Evolutionary conservation across 2,329 filamentous ascomycete genomes (phyloP).

Genomic region (Phialophora verrucosa): DNA sequence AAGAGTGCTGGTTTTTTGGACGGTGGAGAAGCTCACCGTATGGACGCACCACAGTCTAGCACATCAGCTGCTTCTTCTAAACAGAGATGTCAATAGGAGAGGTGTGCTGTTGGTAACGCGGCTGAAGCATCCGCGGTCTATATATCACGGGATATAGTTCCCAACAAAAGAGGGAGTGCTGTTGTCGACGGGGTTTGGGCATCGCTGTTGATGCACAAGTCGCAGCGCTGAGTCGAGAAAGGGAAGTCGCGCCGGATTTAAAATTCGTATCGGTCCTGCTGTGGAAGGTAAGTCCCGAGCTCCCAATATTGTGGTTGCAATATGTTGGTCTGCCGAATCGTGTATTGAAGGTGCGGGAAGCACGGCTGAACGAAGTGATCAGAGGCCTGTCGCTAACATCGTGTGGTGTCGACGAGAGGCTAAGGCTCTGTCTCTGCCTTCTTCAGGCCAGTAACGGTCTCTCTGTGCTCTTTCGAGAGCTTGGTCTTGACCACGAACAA

Average conservation of each 20-base stretch:
- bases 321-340: neutral
- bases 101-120: conserved; percentile 26
- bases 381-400: neutral
- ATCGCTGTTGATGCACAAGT: conserved; percentile 17
- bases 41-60: conserved; percentile 10
- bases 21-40: conserved; percentile 37
- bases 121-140: conserved; percentile 24
- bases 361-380: neutral
- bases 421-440: conserved; percentile 34
- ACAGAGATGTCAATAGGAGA: neutral
- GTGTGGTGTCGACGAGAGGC: neutral
- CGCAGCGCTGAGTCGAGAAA: neutral
- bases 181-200: conserved; percentile 34
- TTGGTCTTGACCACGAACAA: conserved; percentile 47
- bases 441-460: conserved; percentile 53
- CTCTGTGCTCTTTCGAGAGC: conserved; percentile 50
- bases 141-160: conserved; percentile 11
- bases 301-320: neutral
- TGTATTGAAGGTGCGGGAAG: conserved; percentile 5
- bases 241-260: neutral
- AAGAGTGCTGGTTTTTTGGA: conserved; percentile 34
- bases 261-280: neutral
- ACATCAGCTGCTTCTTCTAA: neutral
- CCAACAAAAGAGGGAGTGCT: conserved; percentile 28
- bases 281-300: conserved; percentile 17